phyloP scores from a whole-genome alignment of 2,329 filamentous ascomycete genomes.

The Epichloe sibirici region DNA sequence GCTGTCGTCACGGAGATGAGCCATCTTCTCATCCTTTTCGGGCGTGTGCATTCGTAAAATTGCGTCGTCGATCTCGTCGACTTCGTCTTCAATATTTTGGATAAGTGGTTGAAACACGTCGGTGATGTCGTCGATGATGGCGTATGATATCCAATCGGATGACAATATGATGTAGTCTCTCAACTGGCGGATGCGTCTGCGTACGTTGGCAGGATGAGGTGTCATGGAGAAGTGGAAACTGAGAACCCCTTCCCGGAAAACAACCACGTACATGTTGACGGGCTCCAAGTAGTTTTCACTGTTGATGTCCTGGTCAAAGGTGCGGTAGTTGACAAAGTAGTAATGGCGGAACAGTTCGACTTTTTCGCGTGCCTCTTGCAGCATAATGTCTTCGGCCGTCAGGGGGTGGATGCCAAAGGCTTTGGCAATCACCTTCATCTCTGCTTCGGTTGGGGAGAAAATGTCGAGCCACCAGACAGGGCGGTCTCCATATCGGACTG shows the following conservation, averaged over 20 bases:
- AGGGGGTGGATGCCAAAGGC: slow-evolving; percentile 92
- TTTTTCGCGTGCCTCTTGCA: slow-evolving; percentile 95
- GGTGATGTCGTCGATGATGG: slow-evolving; percentile 95
- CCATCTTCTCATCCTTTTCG: slow-evolving; percentile 31
- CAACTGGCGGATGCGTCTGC: slow-evolving; percentile 81
- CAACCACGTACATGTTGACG: slow-evolving; percentile 94
- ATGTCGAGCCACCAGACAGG: slow-evolving; percentile 97
- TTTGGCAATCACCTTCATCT: slow-evolving; percentile 90
- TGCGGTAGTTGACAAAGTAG: slow-evolving; percentile 97
- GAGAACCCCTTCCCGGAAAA: slow-evolving; percentile 89
- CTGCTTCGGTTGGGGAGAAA: slow-evolving; percentile 76
- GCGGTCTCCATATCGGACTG: slow-evolving; percentile 58
- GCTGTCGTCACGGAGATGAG: slow-evolving; percentile 35
- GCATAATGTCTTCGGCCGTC: slow-evolving; percentile 91
- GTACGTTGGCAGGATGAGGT: slow-evolving; percentile 91
- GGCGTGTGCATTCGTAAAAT: slow-evolving; percentile 72
- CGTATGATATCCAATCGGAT: slow-evolving; percentile 97
- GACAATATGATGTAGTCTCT: slow-evolving; percentile 88
- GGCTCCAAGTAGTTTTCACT: slow-evolving; percentile 88
- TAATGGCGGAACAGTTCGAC: slow-evolving; percentile 96
- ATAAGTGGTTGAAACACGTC: slow-evolving; percentile 92
- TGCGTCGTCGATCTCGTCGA: slow-evolving; percentile 89
- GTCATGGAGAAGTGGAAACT: slow-evolving; percentile 97
- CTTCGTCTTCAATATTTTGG: slow-evolving; percentile 85
- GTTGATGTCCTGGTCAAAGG: slow-evolving; percentile 87